These are phyloP conservation scores for Centrapalus pauciflorus DNA, from an alignment of 129 eudicot genomes.

Conservation along the genomic window DNA sequence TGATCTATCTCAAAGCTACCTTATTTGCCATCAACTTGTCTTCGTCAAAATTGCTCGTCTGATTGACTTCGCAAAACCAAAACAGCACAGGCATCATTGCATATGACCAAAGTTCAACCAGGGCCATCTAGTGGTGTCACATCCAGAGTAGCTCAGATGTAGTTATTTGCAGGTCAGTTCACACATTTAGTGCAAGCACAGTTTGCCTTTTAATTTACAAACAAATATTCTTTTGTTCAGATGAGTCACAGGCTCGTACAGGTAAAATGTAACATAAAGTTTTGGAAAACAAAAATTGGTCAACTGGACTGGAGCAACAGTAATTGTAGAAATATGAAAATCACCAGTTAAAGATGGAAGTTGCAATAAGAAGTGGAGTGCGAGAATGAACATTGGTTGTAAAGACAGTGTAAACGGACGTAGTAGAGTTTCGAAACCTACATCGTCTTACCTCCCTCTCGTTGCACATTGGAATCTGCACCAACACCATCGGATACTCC, in stretches of 20 bases:
- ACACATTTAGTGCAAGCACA: background rate
- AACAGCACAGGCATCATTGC: background rate
- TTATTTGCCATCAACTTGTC: background rate
- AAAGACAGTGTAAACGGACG: background rate
- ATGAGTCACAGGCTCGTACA: background rate
- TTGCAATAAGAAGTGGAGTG: no score
- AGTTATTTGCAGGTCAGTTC: slow-evolving; percentile 2
- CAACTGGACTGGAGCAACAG: no score
- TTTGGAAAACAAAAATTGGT: no score
- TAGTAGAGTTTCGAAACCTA: slow-evolving; percentile 50
- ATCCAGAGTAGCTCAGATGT: slow-evolving; percentile 3
- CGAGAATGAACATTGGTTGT: no score
- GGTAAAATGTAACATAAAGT: no score
- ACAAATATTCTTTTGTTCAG: background rate
- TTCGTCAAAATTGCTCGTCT: background rate
- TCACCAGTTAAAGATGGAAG: background rate
- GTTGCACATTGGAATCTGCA: slow-evolving; percentile 91
- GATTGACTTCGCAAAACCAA: background rate
- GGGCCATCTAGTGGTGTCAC: slow-evolving; percentile 11
- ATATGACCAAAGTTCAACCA: background rate
- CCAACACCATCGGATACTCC: slow-evolving; percentile 77
- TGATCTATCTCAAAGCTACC: background rate
- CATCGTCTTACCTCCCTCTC: slow-evolving; percentile 95
- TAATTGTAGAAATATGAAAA: slow-evolving; percentile 3
- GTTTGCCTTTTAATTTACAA: background rate